These are phyloP conservation scores for Saccharomycopsis babjevae DNA, from an alignment of 805 yeast genomes.

Conservation along the genomic window DNA sequence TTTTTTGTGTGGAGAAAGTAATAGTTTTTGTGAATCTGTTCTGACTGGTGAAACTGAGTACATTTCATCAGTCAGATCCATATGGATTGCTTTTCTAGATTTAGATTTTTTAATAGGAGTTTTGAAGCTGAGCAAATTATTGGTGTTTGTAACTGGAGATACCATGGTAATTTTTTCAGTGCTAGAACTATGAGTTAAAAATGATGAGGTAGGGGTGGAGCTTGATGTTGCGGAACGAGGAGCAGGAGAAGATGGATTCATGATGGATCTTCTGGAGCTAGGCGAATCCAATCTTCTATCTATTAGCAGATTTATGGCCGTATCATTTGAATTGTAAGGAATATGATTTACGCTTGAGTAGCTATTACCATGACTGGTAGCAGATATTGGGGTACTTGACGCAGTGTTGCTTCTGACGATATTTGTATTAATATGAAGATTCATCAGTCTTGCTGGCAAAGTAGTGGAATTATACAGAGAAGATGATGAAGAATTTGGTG, in stretches of 20 bases:
- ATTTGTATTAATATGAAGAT: not conserved
- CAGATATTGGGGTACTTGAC: slow-evolving; percentile 25
- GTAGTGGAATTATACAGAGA: not conserved
- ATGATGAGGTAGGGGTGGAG: not conserved
- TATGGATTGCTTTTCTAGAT: slow-evolving; percentile 44
- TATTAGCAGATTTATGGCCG: not conserved
- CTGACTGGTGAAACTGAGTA: slow-evolving; percentile 82
- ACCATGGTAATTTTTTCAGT: not conserved
- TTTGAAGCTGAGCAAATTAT: slow-evolving; percentile 65
- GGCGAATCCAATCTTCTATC: not conserved
- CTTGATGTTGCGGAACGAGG: not conserved
- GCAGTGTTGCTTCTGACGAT: not conserved
- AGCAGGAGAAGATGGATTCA: not conserved
- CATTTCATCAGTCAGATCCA: slow-evolving; percentile 60
- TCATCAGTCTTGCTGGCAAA: not conserved
- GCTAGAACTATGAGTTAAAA: not conserved
- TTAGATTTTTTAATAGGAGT: slow-evolving; percentile 51
- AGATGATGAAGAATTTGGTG: not conserved
- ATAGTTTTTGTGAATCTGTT: slow-evolving; percentile 70
- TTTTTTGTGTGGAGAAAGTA: slow-evolving; percentile 74
- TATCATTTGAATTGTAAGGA: not conserved
- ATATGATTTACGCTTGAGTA: not conserved
- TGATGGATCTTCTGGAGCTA: not conserved
- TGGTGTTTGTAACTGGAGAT: slow-evolving; percentile 15
- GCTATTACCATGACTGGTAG: not conserved